Evolutionary conservation across 2,329 filamentous ascomycete species (phyloP).

Genomic region (Fusarium avenaceum): DNA sequence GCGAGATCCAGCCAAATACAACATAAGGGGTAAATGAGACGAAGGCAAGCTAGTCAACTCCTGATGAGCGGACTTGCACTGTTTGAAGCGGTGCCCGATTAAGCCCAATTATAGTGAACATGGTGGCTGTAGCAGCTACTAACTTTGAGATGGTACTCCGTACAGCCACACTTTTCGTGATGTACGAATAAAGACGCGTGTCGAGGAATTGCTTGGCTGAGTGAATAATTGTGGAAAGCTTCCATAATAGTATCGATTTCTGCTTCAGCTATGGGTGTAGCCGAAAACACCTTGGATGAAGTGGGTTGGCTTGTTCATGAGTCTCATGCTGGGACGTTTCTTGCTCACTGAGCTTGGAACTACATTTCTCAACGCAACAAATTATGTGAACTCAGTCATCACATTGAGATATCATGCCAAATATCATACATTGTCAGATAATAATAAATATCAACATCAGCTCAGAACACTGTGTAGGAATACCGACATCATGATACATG

Average conservation of each 20-base stretch:
- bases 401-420: neutral
- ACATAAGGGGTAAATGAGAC: slow-evolving; percentile 47
- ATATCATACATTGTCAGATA: neutral
- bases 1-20: slow-evolving; percentile 26
- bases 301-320: too few species aligned
- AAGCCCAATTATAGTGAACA: slow-evolving; percentile 24
- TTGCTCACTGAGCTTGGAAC: too few species aligned
- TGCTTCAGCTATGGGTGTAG: too few species aligned
- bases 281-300: too few species aligned
- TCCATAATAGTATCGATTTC: too few species aligned
- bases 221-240: neutral
- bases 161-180: slow-evolving; percentile 37
- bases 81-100: slow-evolving; percentile 31
- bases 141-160: neutral
- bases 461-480: too few species aligned
- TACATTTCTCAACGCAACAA: too few species aligned
- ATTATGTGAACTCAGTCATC: neutral
- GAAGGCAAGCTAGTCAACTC: slow-evolving; percentile 25
- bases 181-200: slow-evolving; percentile 30
- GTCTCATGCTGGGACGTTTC: too few species aligned
- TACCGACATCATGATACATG: neutral
- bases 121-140: slow-evolving; percentile 11
- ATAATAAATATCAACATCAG: neutral
- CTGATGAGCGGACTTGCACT: slow-evolving; percentile 2
- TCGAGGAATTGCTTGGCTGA: slow-evolving; percentile 21